phyloP scores from a whole-genome alignment of 352 stramenopile genomes.

The Globisporangium paddicum region DNA sequence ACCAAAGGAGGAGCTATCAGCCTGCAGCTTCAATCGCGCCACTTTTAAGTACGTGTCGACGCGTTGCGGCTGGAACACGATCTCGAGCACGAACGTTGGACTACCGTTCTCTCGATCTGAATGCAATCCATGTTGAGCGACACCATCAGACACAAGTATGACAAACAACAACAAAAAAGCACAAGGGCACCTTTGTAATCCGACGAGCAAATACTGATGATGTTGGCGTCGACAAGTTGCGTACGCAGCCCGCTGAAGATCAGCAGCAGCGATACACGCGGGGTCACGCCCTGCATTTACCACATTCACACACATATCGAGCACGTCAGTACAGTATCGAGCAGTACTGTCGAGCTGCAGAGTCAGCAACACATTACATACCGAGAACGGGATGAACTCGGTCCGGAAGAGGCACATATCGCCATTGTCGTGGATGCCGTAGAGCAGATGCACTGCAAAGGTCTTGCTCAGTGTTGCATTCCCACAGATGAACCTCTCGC shows the following conservation, averaged over 20 bases:
- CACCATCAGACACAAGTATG: background rate
- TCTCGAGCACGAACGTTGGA: slow-evolving; percentile 49
- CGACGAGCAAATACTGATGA: slow-evolving; percentile 53
- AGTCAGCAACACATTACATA: slow-evolving; percentile 19
- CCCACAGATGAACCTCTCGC: slow-evolving; percentile 60
- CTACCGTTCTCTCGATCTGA: slow-evolving; percentile 49
- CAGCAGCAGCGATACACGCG: slow-evolving; percentile 51
- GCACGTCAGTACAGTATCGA: background rate
- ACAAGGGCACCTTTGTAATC: slow-evolving; percentile 56
- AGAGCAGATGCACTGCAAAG: slow-evolving; percentile 63
- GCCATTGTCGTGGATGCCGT: slow-evolving; percentile 58
- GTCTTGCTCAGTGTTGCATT: slow-evolving; percentile 56
- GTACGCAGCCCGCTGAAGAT: slow-evolving; percentile 39
- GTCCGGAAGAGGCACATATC: slow-evolving; percentile 68
- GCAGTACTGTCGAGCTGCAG: background rate
- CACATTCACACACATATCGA: background rate
- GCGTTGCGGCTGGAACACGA: slow-evolving; percentile 47
- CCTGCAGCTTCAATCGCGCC: slow-evolving; percentile 55
- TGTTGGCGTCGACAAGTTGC: slow-evolving; percentile 39
- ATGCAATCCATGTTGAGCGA: background rate
- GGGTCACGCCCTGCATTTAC: slow-evolving; percentile 38
- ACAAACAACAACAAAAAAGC: background rate
- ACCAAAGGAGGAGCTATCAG: slow-evolving; percentile 23
- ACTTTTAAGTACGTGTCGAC: slow-evolving; percentile 43
- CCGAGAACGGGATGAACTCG: slow-evolving; percentile 67